Base-by-base conservation (phyloP, 106 monocot species). In the Phalaenopsis equestris region DNA sequence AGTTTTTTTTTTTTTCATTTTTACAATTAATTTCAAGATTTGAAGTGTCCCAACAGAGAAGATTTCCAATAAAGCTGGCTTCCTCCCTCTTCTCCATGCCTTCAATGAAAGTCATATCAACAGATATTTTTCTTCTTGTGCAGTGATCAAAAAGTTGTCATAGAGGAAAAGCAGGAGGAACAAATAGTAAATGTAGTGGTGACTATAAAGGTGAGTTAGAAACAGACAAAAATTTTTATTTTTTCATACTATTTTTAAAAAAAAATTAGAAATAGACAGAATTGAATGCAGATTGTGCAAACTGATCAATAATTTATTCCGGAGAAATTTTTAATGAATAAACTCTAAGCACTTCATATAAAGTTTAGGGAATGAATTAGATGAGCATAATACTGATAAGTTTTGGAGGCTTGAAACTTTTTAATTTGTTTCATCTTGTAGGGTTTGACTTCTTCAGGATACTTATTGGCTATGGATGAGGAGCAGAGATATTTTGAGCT, bases 361-460 rank as follows among this genome's bases (percentile, higher is more conserved):
- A 38, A 39, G 39, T 4, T 70, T 70, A 39, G 14, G 39, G 70
- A 70, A 12, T 70, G 70, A 36, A 39, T 2, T 21, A 6, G 70
- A 36, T 70, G 70, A 70, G 6, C 36, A 38, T 70, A 14, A 3
- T 61, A 61, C 61, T 61, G n/a, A 61, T 61, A 45, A 30, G 49
- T 36, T 52, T 52, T 52, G 52, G 1, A 52, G 5, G 19, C 43
- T 79, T 67, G 23, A 15, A 39, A 16, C 48, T 9, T 72, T 15
- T 72, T 68, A 36, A 48, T 43, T 37, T 42, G 47, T 15, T 56
- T 15, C 56, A 5, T 56, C 23, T 67, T 91, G 57, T 83, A 95
- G 95, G 95, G 95, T n/a, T 89, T 93, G 56, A 93, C 95, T 82
- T 37, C 82, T 23, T 81, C 91, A n/a, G 91, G 94, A 30, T 91